These are phyloP conservation scores for Pichia kudriavzevii DNA, from an alignment of 1,139 yeast species.

Conservation along the genomic window DNA sequence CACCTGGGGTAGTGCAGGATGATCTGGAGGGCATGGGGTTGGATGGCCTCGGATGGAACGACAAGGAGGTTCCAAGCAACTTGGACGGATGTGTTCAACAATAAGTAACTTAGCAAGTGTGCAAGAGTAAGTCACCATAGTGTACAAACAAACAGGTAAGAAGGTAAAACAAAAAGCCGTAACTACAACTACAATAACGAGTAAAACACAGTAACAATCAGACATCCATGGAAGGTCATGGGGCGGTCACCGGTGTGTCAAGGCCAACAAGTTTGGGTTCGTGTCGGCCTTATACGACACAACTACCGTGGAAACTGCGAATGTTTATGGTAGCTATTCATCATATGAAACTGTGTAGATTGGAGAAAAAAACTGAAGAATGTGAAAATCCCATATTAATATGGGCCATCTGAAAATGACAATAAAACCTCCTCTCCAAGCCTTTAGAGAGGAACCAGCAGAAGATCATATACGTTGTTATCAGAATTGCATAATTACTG, in stretches of 20 bases:
- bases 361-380: slow-evolving; percentile 1
- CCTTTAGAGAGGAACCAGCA: slow-evolving; percentile 14
- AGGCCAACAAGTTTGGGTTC: slow-evolving; percentile 56
- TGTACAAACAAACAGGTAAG: slow-evolving; percentile 3
- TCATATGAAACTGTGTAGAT: slow-evolving; percentile 39
- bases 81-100: slow-evolving; percentile 28
- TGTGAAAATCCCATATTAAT: slow-evolving; percentile 1
- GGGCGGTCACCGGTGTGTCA: slow-evolving; percentile 80
- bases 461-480: slow-evolving; percentile 7
- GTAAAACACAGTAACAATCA: slow-evolving; percentile 34
- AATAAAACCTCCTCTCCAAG: slow-evolving; percentile 5
- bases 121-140: too few species aligned
- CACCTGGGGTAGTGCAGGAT: slow-evolving; percentile 68
- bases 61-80: slow-evolving; percentile 27
- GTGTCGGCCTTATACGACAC: slow-evolving; percentile 38
- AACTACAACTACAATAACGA: too few species aligned
- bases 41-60: slow-evolving; percentile 21
- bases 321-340: slow-evolving; percentile 66
- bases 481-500: slow-evolving; percentile 47
- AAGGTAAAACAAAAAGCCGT: too few species aligned
- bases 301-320: slow-evolving; percentile 93
- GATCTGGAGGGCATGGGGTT: slow-evolving; percentile 38
- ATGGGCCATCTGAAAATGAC: not conserved
- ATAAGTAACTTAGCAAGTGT: slow-evolving; percentile 10
- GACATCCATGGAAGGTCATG: slow-evolving; percentile 57